phyloP scores from a whole-genome alignment of 1,284 basidiomycete species.

The Pseudozyma sp. region DNA sequence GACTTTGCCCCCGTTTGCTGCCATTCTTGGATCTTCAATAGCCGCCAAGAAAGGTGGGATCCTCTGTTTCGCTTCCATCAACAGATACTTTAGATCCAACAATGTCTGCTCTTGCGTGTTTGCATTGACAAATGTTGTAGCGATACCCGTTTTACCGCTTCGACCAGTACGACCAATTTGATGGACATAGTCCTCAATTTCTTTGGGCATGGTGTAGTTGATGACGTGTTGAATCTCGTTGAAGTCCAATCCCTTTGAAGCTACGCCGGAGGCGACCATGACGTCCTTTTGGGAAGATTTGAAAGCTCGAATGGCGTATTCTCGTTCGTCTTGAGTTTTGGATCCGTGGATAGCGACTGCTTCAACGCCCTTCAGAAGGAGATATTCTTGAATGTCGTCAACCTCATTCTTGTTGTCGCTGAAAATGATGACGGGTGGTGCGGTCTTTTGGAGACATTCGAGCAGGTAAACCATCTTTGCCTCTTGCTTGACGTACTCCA shows the following conservation, averaged over 20 bases:
- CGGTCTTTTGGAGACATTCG: conserved; percentile 97
- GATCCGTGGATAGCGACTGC: conserved; percentile 98
- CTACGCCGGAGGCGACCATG: conserved; percentile 98
- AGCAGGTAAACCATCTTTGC: conserved; percentile 99
- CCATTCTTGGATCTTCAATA: conserved; percentile 83
- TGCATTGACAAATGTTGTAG: conserved; percentile 99
- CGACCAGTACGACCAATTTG: conserved; percentile 98
- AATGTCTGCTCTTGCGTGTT: conserved; percentile 94
- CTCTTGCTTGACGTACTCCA: conserved; percentile 99
- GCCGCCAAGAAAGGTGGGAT: conserved; percentile 94
- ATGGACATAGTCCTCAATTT: conserved; percentile 82
- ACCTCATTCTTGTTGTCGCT: conserved; percentile 99
- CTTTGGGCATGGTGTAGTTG: conserved; percentile 98
- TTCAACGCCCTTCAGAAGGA: conserved; percentile 95
- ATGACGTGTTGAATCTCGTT: conserved; percentile 98
- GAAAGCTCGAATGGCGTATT: conserved; percentile 97
- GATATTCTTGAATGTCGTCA: conserved; percentile 98
- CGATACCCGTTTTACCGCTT: conserved; percentile 96
- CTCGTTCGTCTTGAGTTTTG: conserved; percentile 97
- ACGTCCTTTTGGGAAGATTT: conserved; percentile 97
- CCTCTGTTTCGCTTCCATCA: conserved; percentile 97
- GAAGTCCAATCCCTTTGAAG: conserved; percentile 97
- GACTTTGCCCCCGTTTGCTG: conserved; percentile 80
- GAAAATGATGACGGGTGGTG: conserved; percentile 97
- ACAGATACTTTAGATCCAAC: conserved; percentile 93